Evolutionary conservation across 1,284 basidiomycete genomes (phyloP).

Genomic region (Quambalaria eucalypti): DNA sequence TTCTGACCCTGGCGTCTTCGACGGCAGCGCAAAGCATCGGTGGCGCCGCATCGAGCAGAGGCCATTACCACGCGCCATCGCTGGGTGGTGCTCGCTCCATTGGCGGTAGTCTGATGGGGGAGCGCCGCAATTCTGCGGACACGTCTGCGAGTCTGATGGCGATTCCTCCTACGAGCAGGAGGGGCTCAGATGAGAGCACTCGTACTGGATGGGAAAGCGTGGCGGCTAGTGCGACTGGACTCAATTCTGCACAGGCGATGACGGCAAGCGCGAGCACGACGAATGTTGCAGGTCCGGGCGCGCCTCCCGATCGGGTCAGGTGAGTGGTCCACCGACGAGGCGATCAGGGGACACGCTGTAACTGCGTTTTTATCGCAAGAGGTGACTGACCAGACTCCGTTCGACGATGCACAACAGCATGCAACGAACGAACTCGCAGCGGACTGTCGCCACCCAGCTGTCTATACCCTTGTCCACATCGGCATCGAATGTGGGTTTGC

Average conservation of each 20-base stretch:
- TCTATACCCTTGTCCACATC: slow-evolving; percentile 30
- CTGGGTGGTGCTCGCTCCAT: slow-evolving; percentile 30
- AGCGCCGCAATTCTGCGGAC: slow-evolving; percentile 31
- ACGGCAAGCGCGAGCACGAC: slow-evolving; percentile 2
- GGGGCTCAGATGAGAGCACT: slow-evolving; percentile 33
- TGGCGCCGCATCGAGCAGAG: slow-evolving; percentile 11
- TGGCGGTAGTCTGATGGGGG: slow-evolving; percentile 35
- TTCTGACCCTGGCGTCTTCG: slow-evolving; percentile 83
- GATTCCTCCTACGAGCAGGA: slow-evolving; percentile 35
- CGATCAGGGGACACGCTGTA: no score
- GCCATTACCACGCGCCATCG: slow-evolving; percentile 22
- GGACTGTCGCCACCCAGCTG: slow-evolving; percentile 35
- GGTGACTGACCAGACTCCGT: no score
- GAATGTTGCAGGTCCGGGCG: no score
- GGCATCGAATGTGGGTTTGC: slow-evolving; percentile 7
- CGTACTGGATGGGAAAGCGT: slow-evolving; percentile 18
- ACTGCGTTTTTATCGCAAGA: no score
- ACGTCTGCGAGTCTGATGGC: slow-evolving; percentile 38
- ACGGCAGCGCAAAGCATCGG: slow-evolving; percentile 50
- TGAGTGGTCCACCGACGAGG: no score
- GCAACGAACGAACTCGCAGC: slow-evolving; percentile 33
- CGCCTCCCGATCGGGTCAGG: no score
- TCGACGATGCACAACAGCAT: no score
- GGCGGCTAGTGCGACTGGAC: slow-evolving; percentile 21
- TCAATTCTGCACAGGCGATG: slow-evolving; percentile 31